Evolutionary conservation across 202 grass and related monocot species (phyloP), one percentile per base, ranked within the genome.

Genomic region (Alloteropsis angusta): DNA sequence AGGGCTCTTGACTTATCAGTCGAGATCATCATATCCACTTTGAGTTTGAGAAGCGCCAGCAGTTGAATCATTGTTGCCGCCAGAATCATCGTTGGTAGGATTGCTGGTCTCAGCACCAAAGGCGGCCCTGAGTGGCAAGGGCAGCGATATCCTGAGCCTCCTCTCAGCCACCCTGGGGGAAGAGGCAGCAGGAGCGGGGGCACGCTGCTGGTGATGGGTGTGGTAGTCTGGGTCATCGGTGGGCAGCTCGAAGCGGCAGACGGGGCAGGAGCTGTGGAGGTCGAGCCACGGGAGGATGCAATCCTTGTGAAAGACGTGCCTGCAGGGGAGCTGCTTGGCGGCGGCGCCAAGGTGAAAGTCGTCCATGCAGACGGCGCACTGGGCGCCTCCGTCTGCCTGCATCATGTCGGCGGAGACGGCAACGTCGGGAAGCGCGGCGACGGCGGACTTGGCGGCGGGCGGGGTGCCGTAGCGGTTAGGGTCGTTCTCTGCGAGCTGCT

Each of bases 201-300:
- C 74, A 38, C 28, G 69, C 4, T 56, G 75, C 58, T 77, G 74
- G 0, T 48, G 65, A 3, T 12, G n/a, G 67, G 66, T 68, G 21
- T 68, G 74, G 28, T 94, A 57, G 49, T 86, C 84, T 2, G 73
- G 59, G 72, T 94, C 91, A 50, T 98, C 95, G 9, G 91, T 88
- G 32, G 95, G 91, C 61, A 98, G 60, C 83, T 98, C 91, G 34
- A 84, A 81, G 25, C 92, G 87, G 81, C 95, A 98, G 38, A 97
- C 95, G 0, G 95, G 95, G 78, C 95, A 97, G 36, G 94, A 94
- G 81, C 87, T 97, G 80, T 97, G 94, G 28, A 97, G 81, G 23
- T 97, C 91, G 58, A 97, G 91, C 91, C 94, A 97, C 2, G 94
- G 94, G 14, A 97, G 75, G 88, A 97, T 97, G 84, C 94, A 97